A percentile compares a stretch with the other conserved stretches of the same genome.
phyloP scores from a whole-genome alignment of 352 stramenopile species.

The Phytophthora ohioensis region DNA sequence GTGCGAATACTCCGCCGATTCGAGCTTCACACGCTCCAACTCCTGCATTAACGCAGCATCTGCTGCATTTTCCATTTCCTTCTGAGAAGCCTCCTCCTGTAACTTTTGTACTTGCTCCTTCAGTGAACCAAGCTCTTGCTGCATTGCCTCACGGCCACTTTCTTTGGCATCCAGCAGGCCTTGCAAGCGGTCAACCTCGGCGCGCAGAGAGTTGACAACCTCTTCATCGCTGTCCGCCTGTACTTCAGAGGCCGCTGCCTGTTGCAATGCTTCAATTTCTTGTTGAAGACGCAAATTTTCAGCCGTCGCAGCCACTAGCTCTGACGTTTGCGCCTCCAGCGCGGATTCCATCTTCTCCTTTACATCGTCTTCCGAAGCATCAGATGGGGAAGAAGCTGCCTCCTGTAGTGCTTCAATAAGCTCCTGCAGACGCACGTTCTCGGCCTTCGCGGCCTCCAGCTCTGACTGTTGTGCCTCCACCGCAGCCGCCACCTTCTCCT shows the following conservation, averaged over 20 bases:
- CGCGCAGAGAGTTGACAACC: slow-evolving; percentile 24
- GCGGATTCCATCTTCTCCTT: slow-evolving; percentile 3
- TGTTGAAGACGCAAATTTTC: slow-evolving; percentile 24
- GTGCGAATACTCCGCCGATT: slow-evolving; percentile 57
- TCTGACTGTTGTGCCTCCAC: slow-evolving; percentile 19
- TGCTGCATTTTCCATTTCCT: slow-evolving; percentile 16
- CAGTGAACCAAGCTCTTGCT: slow-evolving; percentile 39
- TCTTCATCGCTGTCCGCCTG: slow-evolving; percentile 18
- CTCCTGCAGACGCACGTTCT: slow-evolving; percentile 30
- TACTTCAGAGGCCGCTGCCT: slow-evolving; percentile 16
- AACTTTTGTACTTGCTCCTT: slow-evolving; percentile 31
- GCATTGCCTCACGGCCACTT: slow-evolving; percentile 30
- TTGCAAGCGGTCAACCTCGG: slow-evolving; percentile 31
- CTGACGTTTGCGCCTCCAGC: slow-evolving; percentile 6
- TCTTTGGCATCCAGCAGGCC: slow-evolving; percentile 24
- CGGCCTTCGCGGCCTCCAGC: slow-evolving; percentile 20
- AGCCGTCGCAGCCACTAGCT: slow-evolving; percentile 11
- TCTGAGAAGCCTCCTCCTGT: slow-evolving; percentile 19
- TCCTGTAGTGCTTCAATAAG: slow-evolving; percentile 21
- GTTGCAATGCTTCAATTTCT: slow-evolving; percentile 21
- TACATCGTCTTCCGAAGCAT: not conserved
- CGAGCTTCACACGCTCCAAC: slow-evolving; percentile 69
- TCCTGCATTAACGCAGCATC: slow-evolving; percentile 57
- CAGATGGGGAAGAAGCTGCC: not conserved
- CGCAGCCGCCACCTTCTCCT: slow-evolving; percentile 13